Base-by-base conservation (phyloP, 1,284 basidiomycete genomes). In the Leccinum subfulvum region DNA sequence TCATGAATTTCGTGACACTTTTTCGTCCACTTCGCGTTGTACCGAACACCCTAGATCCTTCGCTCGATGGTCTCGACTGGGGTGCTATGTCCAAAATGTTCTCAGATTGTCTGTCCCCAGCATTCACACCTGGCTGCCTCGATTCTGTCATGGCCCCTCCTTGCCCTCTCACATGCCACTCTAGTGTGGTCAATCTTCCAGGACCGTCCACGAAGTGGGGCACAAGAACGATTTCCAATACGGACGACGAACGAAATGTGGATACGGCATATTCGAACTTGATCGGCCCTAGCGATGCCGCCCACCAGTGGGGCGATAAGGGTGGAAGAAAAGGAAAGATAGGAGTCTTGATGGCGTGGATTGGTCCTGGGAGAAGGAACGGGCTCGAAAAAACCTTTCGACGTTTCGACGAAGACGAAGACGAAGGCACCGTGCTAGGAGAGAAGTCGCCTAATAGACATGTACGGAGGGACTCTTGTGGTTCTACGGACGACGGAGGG, bases 41-140 rank as follows among this genome's bases (percentile, higher is more conserved):
- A 2, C 94, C 94, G 0, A 96, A 95, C 69, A 91, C 91, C 0
- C 82, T 96, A 6, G 81, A 88, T 30, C 84, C 87, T 0, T 75
- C 78, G 2, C 71, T 89, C 3, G 71, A 79, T 13, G 85, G 87
- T 3, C 77, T 91, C 5, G 92, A 95, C 67, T 91, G 88, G 83
- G 80, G 82, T 1, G 84, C 82, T 60, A 85, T 95, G 62, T 80
- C 87, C 16, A 73, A 78, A 3, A 86, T 91, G 76, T 94, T 96
- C 69, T 77, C 76, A 0, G 78, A 79, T 26, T 86, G 81, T 64
- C 75, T 93, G 21, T 73, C 65, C 52, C 72, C 58, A 0, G 56
- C 44, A 67, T 53, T 69, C 56, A 1, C 10, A 39, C 44, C 41
- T 56, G 65, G 52, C 18, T 56, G n/a, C 57, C 58, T 63, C 14